Evolutionary conservation across 78 protist genomes (phyloP).

Genomic region (slime mould (Dictyostelium discoideum)): DNA sequence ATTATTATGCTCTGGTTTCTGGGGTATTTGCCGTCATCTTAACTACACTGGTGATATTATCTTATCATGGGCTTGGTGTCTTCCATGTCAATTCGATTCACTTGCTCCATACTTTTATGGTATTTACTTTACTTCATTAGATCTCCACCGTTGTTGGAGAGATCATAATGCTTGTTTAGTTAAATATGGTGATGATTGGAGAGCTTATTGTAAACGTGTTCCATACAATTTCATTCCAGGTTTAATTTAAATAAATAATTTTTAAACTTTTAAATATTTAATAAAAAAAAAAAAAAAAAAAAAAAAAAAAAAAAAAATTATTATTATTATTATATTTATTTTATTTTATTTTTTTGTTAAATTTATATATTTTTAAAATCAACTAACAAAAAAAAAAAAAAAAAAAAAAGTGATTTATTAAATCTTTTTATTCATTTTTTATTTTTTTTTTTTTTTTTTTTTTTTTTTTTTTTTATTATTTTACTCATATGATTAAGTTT

Average conservation of each 20-base stretch:
- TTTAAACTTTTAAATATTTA: no score
- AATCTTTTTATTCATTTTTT: no score
- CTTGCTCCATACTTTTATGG: slow-evolving; percentile 90
- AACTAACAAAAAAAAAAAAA: no score
- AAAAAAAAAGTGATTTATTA: no score
- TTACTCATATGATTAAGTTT: no score
- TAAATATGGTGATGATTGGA: slow-evolving; percentile 95
- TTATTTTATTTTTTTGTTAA: no score
- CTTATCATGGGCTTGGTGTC: slow-evolving; percentile 83
- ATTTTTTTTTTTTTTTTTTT: no score
- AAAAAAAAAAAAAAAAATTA: not conserved
- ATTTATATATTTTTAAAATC: no score
- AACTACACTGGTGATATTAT: slow-evolving; percentile 96
- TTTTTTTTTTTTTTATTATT: no score
- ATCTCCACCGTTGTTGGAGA: slow-evolving; percentile 92
- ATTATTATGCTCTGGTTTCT: slow-evolving; percentile 92
- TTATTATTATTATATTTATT: no score
- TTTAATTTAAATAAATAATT: slow-evolving; percentile 76
- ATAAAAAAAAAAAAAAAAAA: not conserved
- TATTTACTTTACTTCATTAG: slow-evolving; percentile 90
- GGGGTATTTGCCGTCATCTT: slow-evolving; percentile 96
- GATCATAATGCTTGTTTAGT: slow-evolving; percentile 91
- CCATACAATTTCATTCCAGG: slow-evolving; percentile 90
- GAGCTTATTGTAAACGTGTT: slow-evolving; percentile 86
- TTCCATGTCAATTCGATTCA: slow-evolving; percentile 78